Conservation (phyloP, 106 monocot species). For the Allium fistulosum region DNA sequence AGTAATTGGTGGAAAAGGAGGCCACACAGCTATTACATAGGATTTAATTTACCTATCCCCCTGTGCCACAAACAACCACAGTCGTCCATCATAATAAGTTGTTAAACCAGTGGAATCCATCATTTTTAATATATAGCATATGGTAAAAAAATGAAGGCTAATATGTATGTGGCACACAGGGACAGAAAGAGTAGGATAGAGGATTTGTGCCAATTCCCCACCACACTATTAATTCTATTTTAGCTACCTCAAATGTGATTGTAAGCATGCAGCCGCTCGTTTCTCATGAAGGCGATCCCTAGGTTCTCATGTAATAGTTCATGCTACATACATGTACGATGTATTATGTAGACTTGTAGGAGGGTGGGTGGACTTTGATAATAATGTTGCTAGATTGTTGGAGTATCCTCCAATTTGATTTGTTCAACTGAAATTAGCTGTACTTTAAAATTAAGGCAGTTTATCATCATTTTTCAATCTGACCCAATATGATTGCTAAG, state of each 20-base stretch:
- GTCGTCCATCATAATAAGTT: too few species aligned
- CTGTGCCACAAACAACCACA: too few species aligned
- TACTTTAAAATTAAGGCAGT: neutral
- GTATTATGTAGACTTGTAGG: too few species aligned
- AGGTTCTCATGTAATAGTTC: conserved; percentile 75
- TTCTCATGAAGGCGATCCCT: conserved; percentile 97
- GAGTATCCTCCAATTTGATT: conserved; percentile 70
- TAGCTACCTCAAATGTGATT: conserved; percentile 94
- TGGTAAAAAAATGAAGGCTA: too few species aligned
- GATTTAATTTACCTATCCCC: too few species aligned
- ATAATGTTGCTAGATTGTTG: conserved; percentile 78
- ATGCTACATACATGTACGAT: too few species aligned
- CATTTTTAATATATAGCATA: too few species aligned
- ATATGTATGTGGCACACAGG: too few species aligned
- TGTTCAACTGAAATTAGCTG: conserved; percentile 55
- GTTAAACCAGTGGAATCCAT: too few species aligned
- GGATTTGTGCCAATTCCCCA: too few species aligned
- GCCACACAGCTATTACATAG: conserved; percentile 95
- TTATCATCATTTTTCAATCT: neutral
- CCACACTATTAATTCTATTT: conserved; percentile 83
- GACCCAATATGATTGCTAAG: conserved; percentile 65
- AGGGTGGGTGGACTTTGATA: conserved; percentile 81
- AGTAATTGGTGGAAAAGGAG: conserved; percentile 91
- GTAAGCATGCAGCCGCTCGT: conserved; percentile 94
- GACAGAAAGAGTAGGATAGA: too few species aligned